Base-by-base conservation (phyloP, 495 filamentous ascomycete genomes). In the Trichoderma parareesei region DNA sequence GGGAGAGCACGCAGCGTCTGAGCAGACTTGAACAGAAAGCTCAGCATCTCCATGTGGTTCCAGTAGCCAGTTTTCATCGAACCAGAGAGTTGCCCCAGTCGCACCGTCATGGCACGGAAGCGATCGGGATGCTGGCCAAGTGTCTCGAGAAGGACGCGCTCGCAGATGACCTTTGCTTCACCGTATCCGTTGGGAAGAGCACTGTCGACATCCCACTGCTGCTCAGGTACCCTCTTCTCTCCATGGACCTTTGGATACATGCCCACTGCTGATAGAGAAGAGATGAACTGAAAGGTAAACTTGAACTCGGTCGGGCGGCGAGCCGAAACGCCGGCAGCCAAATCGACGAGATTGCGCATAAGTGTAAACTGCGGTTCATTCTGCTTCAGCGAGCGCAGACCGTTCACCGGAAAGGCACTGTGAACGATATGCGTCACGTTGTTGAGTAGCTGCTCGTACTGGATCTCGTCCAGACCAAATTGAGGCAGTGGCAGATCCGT, bases 351-450 rank as follows among this genome's bases (percentile, higher is more conserved):
- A 60, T 80, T 81, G 2, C 74, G 71, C 73, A 84, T 72, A 16
- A 74, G 67, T 11, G 71, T 64, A 65, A 87, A 83, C 64, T 85
- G 83, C 0, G 75, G 60, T 64, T 82, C 81, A 43, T 83, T 82
- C 8, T 68, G 74, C 3, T 72, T 67, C 0, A 87, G 35, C 0
- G 76, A 71, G 1, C 78, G 71, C 38, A 70, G 79, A 33, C 67
- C 76, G 65, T 75, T 81, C 82, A 86, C 85, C 0, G 80, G 81
- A 83, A 82, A 86, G 2, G 81, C 84, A 62, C 83, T 85, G 69
- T 86, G 83, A 42, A 86, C 67, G 20, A 86, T 79, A 55, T 84
- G 78, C 0, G 83, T 86, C 1, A 81, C 80, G n/a, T 53, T 71
- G 4, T 70, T 62, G 4, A 73, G 61, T 4, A 85, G 74, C 5